Base-by-base conservation (phyloP, 2,329 filamentous ascomycete genomes). In the Exophiala mesophila region DNA sequence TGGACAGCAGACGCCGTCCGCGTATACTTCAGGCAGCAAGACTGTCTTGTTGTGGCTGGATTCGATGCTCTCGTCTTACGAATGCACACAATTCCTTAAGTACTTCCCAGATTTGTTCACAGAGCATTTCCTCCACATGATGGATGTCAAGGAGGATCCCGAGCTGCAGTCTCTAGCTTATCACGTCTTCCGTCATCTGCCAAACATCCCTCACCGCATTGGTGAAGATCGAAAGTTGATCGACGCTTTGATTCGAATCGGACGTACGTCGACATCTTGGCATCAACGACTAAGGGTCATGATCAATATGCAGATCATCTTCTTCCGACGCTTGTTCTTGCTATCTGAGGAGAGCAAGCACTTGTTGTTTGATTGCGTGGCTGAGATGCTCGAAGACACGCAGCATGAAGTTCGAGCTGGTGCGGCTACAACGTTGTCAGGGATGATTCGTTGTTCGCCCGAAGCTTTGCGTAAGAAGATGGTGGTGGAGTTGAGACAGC, bases 141-240 rank as follows among this genome's bases (percentile, higher is more conserved):
- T 98, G 90, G 92, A 98, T 59, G 88, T 98, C 62, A 97, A 97
- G 64, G 92, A 98, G 64, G 92, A 98, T 57, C 88, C 88, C 0
- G 94, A 98, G 64, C 76, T 98, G 2, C 94, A 96, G 72, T 83
- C 85, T 7, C 76, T 96, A 6, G 90, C 92, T 0, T 98, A 97
- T 61, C 88, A 95, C 59, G 92, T 98, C 30, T 98, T 97, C 71
- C 84, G 90, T 5, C 90, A 98, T 59, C 71, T 98, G 12, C 88
- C 92, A 10, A 98, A 98, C 62, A 88, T 98, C 43, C 89, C 92
- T 0, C 90, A 96, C 67, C 82, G 86, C 2, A 77, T 82, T 21
- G 88, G 89, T 44, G 86, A 96, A 62, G 88, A 94, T 55, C 78
- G 79, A 3, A 77, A 79, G 1, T 94, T 98, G 61, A 88, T 96